Evolutionary conservation across 495 filamentous ascomycete genomes (phyloP).

Genomic region (Neurospora discreta): DNA sequence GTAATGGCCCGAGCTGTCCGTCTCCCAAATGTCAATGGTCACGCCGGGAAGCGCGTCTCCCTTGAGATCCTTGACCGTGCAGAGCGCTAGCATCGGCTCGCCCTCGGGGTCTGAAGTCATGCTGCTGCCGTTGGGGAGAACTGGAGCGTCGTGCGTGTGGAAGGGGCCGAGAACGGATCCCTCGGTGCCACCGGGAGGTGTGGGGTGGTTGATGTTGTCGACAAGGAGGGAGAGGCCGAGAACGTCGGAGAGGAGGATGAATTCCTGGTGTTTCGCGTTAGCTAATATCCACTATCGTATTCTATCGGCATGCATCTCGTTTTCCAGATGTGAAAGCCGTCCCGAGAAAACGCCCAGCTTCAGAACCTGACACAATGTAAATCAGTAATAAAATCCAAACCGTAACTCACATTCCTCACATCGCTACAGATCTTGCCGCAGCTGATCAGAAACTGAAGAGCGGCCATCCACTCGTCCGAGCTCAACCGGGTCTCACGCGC

Average conservation of each 20-base stretch:
- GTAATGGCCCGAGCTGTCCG: constrained; percentile 75
- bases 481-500: constrained; percentile 71
- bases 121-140: constrained; percentile 46
- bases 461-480: constrained; percentile 69
- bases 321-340: background rate
- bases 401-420: constrained; percentile 38
- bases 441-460: constrained; percentile 56
- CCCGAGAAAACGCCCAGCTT: background rate
- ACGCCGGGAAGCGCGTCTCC: constrained; percentile 59
- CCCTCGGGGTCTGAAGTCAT: constrained; percentile 67
- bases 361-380: background rate
- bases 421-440: constrained; percentile 64
- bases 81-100: constrained; percentile 64
- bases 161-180: constrained; percentile 88
- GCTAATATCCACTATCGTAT: background rate
- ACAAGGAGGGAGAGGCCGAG: constrained; percentile 84
- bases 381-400: too few species aligned
- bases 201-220: constrained; percentile 87
- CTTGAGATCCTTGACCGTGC: constrained; percentile 57
- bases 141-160: constrained; percentile 79
- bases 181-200: constrained; percentile 63
- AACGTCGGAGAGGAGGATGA: constrained; percentile 87
- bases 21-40: constrained; percentile 91
- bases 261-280: constrained; percentile 49
- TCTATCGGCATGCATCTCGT: background rate